These are phyloP conservation scores for Termitomyces sp. DNA, from an alignment of 768 basidiomycete genomes.

Conservation along the genomic window DNA sequence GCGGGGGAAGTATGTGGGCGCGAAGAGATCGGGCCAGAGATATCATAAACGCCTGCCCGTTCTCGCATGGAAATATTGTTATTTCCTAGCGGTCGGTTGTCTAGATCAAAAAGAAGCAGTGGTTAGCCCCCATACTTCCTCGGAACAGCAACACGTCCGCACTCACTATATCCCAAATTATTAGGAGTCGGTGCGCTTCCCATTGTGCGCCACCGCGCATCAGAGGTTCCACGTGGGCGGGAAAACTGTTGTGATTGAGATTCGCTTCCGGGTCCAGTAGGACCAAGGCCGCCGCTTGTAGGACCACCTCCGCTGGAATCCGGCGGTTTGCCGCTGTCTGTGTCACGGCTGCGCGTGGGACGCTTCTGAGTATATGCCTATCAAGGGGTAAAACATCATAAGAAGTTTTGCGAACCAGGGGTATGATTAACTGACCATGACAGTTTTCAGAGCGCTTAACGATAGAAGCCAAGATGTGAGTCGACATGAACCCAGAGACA, in stretches of 20 bases:
- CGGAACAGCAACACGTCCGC: background rate
- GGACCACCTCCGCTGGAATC: conserved; percentile 31
- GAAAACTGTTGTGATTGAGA: conserved; percentile 31
- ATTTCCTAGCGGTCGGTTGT: background rate
- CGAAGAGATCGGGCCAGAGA: background rate
- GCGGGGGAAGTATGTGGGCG: background rate
- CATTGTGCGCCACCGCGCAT: conserved; percentile 48
- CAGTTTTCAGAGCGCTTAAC: conserved; percentile 69
- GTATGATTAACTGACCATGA: conserved; percentile 53
- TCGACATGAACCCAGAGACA: conserved; percentile 2
- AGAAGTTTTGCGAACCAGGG: background rate
- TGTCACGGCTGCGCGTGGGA: conserved; percentile 52
- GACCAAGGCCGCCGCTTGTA: conserved; percentile 21
- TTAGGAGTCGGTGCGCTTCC: conserved; percentile 18
- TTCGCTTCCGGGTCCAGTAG: conserved; percentile 13
- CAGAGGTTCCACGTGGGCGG: conserved; percentile 69
- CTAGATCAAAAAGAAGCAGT: background rate
- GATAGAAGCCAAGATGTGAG: conserved; percentile 13
- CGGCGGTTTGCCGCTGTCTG: conserved; percentile 31
- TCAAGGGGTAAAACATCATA: conserved; percentile 6
- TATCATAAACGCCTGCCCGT: background rate
- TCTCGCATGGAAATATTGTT: background rate
- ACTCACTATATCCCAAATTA: conserved; percentile 26
- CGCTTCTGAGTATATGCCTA: conserved; percentile 80
- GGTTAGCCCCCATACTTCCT: background rate